Percentiles rank a stretch among this genome's conserved stretches.
These are phyloP conservation scores for Plasmopara halstedii DNA, from an alignment of 352 stramenopile genomes.

Conservation along the genomic window DNA sequence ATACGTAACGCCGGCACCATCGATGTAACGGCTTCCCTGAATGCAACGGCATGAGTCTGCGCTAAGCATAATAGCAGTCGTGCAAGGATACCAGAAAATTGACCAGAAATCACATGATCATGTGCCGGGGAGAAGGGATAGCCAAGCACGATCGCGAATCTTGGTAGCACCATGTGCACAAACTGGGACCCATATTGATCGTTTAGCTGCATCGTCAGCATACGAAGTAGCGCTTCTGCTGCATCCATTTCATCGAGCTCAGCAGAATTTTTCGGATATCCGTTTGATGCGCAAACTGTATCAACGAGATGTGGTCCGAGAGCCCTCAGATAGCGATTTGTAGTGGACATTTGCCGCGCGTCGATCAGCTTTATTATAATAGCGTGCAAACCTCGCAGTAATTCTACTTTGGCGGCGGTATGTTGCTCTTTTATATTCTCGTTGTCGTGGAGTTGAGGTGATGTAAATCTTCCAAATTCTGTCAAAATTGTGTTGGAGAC, in stretches of 20 bases:
- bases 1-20: constrained; percentile 30
- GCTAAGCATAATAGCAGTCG: constrained; percentile 44
- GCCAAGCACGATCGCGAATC: constrained; percentile 33
- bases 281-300: constrained; percentile 14
- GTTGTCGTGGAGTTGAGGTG: constrained; percentile 3
- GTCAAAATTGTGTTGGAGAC: constrained; percentile 12
- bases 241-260: constrained; percentile 32
- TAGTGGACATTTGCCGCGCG: constrained; percentile 22
- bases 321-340: constrained; percentile 37
- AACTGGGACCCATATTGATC: constrained; percentile 38
- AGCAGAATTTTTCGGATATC: constrained; percentile 15
- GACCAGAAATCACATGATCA: constrained; percentile 9
- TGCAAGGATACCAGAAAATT: constrained; percentile 23
- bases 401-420: constrained; percentile 12
- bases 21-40: constrained; percentile 41
- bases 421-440: constrained; percentile 14
- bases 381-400: constrained; percentile 28
- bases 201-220: constrained; percentile 41
- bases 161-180: constrained; percentile 52
- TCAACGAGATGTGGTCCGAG: constrained; percentile 36
- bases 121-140: constrained; percentile 3
- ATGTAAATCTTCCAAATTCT: constrained; percentile 9
- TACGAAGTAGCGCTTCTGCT: constrained; percentile 37
- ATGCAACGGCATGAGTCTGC: constrained; percentile 38
- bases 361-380: constrained; percentile 44